These are phyloP conservation scores for Monosporascus cannonballus DNA, from an alignment of 2,329 filamentous ascomycete genomes.

Conservation along the genomic window DNA sequence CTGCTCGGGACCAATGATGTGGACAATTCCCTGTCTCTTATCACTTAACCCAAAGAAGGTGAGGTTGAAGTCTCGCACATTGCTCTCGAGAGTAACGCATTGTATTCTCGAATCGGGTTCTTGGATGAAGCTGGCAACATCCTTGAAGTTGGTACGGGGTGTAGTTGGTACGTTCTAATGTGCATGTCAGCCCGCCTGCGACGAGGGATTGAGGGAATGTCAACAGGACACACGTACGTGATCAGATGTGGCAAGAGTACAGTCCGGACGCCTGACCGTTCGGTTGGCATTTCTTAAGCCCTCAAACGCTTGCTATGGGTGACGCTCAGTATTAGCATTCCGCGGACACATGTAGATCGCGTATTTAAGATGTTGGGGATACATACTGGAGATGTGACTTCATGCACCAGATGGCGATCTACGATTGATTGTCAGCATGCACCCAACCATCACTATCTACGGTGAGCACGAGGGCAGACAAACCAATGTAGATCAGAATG, in stretches of 20 bases:
- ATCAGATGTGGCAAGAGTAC: constrained; percentile 92
- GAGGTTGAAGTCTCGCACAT: constrained; percentile 92
- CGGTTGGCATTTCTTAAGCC: constrained; percentile 85
- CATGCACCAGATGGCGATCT: constrained; percentile 95
- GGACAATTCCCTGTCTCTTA: constrained; percentile 95
- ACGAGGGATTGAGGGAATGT: not conserved
- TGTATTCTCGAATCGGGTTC: constrained; percentile 91
- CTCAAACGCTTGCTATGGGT: constrained; percentile 83
- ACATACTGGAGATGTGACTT: constrained; percentile 91
- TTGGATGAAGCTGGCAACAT: constrained; percentile 87
- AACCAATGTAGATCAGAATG: constrained; percentile 87
- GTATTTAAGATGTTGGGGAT: constrained; percentile 1
- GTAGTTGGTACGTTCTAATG: constrained; percentile 80
- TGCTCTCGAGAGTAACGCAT: constrained; percentile 93
- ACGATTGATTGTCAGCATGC: constrained; percentile 9
- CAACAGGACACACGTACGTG: constrained; percentile 60
- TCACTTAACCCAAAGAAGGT: constrained; percentile 97
- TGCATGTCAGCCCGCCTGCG: constrained; percentile 12
- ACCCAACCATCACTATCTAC: constrained; percentile 2
- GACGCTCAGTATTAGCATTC: constrained; percentile 8
- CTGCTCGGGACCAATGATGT: constrained; percentile 97
- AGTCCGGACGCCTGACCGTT: constrained; percentile 87
- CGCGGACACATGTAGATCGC: not conserved
- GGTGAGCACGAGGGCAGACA: constrained; percentile 22
- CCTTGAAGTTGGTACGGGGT: constrained; percentile 87